Evolutionary conservation across 169 alveolate genomes (phyloP), one percentile per base, ranked within the genome.

Genomic region (Cyclospora cayetanensis): DNA sequence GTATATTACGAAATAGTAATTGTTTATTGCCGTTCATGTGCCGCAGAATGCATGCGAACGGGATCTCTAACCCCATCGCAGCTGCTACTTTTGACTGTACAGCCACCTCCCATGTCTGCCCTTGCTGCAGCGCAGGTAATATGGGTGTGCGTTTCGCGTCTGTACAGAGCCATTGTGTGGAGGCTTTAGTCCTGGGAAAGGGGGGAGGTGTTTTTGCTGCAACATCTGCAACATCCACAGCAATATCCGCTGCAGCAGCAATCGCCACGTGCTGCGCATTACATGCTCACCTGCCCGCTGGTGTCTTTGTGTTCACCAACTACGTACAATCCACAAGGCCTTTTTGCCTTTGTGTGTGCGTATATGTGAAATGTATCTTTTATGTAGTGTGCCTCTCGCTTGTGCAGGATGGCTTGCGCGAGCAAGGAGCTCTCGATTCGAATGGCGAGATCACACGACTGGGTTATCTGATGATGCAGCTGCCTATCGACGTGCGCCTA

Each of bases 401-500:
- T 2, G 60, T 82, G 35, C 77, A 52, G 55, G 90, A 4, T 3
- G 82, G 82, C 9, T 29, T 70, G 12, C 2, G 52, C 9, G 82
- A 70, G 25, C 82, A 70, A 53, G 90, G 90, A 34, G 90, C 90
- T 22, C 35, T 82, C 27, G 43, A 60, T 12, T 11, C 65, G 12
- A 82, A 82, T 41, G 90, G 77, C 42, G 90, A 83, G 25, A 70
- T 91, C 34, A 80, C 94, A 31, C 46, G 43, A n/a, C 91, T 91
- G n/a, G 94, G 94, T 35, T 66, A 83, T 42, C 65, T 91, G 50
- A 70, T 85, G 90, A 84, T 91, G 90, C 76, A 63, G 27, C 80
- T 91, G 50, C 94, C 94, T 5, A 52, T 91, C 20, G 92, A 83
- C 77, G 31, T 70, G n/a, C 86, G 76, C 25, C 92, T 91, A 63